These are phyloP conservation scores for Marchantia polymorpha DNA, from an alignment of 225 moss, liverwort and hornwort species.

Conservation along the genomic window DNA sequence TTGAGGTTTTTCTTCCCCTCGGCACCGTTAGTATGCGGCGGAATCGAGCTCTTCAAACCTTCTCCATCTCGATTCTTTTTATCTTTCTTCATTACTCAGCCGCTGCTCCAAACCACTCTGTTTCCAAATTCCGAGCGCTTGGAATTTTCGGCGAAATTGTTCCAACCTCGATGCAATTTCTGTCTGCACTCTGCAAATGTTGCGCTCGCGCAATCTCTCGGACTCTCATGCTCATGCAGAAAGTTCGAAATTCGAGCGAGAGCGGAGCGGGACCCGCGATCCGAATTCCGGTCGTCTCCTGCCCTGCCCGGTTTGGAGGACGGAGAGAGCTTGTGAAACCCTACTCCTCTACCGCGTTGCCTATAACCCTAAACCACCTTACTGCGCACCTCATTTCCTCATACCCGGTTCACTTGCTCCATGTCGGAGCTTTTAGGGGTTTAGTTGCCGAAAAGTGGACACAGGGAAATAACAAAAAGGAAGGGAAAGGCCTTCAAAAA, in stretches of 20 bases:
- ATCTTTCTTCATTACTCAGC: not conserved
- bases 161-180: not conserved
- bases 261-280: not conserved
- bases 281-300: not conserved
- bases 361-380: no score
- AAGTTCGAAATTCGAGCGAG: not conserved
- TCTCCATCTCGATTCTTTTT: conserved; percentile 2
- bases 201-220: not conserved
- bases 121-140: not conserved
- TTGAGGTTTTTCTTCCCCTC: not conserved
- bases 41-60: not conserved
- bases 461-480: no score
- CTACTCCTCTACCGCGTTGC: no score
- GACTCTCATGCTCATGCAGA: not conserved
- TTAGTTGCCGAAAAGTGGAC: no score
- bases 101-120: not conserved
- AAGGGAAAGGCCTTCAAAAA: no score
- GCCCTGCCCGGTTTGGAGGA: no score
- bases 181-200: not conserved
- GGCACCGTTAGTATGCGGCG: not conserved
- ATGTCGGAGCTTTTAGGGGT: no score
- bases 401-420: no score
- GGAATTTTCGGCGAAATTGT: not conserved
- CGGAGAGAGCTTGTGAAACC: no score
- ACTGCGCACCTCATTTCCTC: no score